phyloP scores from a whole-genome alignment of 441 rosid species.

The Rhodomyrtus psidioides region DNA sequence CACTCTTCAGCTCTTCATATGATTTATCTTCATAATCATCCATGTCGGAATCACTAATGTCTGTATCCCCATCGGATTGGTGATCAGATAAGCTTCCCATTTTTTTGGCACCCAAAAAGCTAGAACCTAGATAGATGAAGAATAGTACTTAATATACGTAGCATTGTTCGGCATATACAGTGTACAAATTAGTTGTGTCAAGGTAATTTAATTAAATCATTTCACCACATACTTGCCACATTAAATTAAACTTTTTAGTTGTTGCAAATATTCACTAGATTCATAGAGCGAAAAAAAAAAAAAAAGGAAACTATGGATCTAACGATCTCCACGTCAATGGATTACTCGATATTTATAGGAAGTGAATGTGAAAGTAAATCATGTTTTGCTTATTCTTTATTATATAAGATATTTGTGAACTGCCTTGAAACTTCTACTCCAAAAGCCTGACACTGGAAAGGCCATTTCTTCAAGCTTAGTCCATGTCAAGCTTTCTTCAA shows the following conservation, averaged over 20 bases:
- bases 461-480: not conserved
- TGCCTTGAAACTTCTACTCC: not conserved
- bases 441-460: not conserved
- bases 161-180: not conserved
- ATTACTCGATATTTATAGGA: not conserved
- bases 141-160: not conserved
- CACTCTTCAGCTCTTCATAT: constrained; percentile 63
- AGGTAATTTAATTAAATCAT: not conserved
- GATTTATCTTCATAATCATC: constrained; percentile 31
- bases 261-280: not conserved
- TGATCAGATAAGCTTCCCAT: constrained; percentile 24
- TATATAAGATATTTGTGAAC: not conserved
- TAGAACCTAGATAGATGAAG: not conserved
- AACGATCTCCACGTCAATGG: not conserved
- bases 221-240: not conserved
- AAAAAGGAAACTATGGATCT: not conserved
- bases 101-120: not conserved
- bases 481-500: not conserved
- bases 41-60: constrained; percentile 51
- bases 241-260: not conserved
- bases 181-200: not conserved
- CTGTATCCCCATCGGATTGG: constrained; percentile 33
- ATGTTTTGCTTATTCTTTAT: not conserved
- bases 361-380: not conserved
- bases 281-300: not conserved